Evolutionary conservation across 257 asterid genomes (phyloP).

Genomic region (Prunella vulgaris): DNA sequence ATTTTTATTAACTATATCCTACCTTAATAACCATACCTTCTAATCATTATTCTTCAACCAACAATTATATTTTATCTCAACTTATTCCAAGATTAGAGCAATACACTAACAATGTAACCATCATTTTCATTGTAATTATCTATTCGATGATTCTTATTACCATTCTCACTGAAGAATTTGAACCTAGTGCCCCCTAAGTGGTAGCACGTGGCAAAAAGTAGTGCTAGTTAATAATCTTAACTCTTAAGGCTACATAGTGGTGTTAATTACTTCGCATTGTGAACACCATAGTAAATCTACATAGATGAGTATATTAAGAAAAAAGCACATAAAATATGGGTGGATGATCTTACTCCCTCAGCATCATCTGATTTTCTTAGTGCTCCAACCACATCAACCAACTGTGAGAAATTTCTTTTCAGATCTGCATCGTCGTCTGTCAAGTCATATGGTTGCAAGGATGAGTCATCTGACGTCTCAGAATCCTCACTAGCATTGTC

Average conservation of each 20-base stretch:
- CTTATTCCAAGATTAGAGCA: too few relatives aligned
- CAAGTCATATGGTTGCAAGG: slow-evolving; percentile 83
- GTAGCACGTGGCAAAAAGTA: slow-evolving; percentile 4
- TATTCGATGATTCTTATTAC: too few relatives aligned
- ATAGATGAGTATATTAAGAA: slow-evolving; percentile 7
- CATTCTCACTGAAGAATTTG: too few relatives aligned
- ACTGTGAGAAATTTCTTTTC: slow-evolving; percentile 66
- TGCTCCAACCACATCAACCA: slow-evolving; percentile 90
- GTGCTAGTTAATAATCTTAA: slow-evolving; percentile 19
- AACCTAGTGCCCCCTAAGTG: background rate
- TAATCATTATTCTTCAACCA: too few relatives aligned
- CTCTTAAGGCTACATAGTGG: background rate
- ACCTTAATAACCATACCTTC: too few relatives aligned
- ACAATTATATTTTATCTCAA: too few relatives aligned
- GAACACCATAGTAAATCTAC: slow-evolving; percentile 6
- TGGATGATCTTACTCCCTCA: slow-evolving; percentile 55
- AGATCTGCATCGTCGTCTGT: slow-evolving; percentile 79
- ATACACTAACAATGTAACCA: too few relatives aligned
- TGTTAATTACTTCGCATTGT: background rate
- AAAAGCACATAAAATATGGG: background rate
- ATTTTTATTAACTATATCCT: too few relatives aligned
- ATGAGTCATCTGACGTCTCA: slow-evolving; percentile 55
- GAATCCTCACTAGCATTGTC: slow-evolving; percentile 69
- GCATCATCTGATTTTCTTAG: slow-evolving; percentile 86
- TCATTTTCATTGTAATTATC: too few relatives aligned